Base-by-base conservation (phyloP, 495 filamentous ascomycete species). In the Daldinia bambusicola region DNA sequence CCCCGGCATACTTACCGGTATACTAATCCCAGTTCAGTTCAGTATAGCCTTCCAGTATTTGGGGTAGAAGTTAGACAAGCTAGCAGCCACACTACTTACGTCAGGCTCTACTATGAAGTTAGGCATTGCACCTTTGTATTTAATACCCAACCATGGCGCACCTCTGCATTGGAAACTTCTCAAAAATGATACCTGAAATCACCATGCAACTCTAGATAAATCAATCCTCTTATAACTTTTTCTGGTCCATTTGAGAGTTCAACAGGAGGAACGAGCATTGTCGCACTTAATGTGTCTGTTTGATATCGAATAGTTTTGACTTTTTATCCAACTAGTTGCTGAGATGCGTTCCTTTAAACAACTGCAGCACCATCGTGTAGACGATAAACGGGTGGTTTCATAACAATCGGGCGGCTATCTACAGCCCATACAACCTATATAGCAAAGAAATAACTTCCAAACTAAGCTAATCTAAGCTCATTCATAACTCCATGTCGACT, bases 401-500 rank as follows among this genome's bases (percentile, higher is more conserved):
- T 22, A 52, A 26, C 50, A 20, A 12, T 52, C 41, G 18, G 41
- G 63, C 36, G 26, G 18, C 43, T 32, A 66, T 13, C 1, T 26
- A 26, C 26, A 26, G 36, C 55, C 5, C 34, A 66, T 20, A 38
- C 30, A n/a, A n/a, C n/a, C n/a, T n/a, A n/a, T n/a, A n/a, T n/a
- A n/a, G n/a, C 9, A 36, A 36, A 6, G 7, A 36, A 10, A 36
- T 2, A 36, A 36, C 31, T 30, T 56, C 53, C 53, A 14, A 56
- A 56, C 26, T 56, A 56, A 56, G 30, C 53, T 32, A 56, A 56
- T 2, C 10, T 43, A 13, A 16, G 9, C 2, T 38, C 4, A 4
- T 10, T 56, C 14, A 38, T 26, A 51, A 26, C 58, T 71, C 69
- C 4, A 77, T 53, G 2, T 63, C 73, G 18, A 69, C 73, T 32